Evolutionary conservation across 2,329 filamentous ascomycete genomes (phyloP).

Genomic region (Cercospora citrullina): DNA sequence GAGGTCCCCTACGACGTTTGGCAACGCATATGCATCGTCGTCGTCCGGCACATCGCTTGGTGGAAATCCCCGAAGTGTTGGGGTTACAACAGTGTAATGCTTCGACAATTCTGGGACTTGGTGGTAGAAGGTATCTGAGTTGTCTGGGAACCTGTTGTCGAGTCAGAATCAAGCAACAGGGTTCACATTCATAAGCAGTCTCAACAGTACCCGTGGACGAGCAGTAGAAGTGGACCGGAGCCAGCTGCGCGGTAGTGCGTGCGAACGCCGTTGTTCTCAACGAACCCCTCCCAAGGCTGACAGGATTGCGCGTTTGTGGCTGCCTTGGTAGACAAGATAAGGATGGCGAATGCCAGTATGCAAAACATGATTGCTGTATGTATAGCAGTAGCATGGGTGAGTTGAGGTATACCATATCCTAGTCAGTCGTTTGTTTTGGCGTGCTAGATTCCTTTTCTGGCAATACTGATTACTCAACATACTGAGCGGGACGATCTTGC

Average conservation of each 20-base stretch:
- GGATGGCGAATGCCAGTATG: not conserved
- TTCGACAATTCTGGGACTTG: slow-evolving; percentile 9
- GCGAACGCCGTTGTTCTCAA: slow-evolving; percentile 8
- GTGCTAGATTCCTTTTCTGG: not conserved
- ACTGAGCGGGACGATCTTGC: not conserved
- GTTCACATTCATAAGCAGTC: too few relatives aligned
- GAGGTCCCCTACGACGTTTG: slow-evolving; percentile 3
- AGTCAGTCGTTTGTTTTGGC: not conserved
- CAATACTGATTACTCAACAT: not conserved
- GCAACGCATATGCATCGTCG: not conserved
- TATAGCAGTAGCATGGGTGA: not conserved
- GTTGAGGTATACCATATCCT: not conserved
- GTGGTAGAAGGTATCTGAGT: slow-evolving; percentile 3
- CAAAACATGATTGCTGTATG: not conserved
- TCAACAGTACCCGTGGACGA: not conserved
- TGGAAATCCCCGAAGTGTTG: slow-evolving; percentile 2
- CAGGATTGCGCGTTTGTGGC: not conserved
- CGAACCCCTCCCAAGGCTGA: slow-evolving; percentile 12
- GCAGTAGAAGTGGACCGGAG: slow-evolving; percentile 6
- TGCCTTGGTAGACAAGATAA: not conserved
- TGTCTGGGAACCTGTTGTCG: not conserved
- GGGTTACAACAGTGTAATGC: slow-evolving; percentile 7
- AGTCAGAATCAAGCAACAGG: too few relatives aligned
- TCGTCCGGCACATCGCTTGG: slow-evolving; percentile 5
- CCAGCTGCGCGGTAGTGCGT: slow-evolving; percentile 12